A percentile compares a stretch with the other conserved stretches of the same genome.
These are phyloP conservation scores for Agaricus blazei DNA, from an alignment of 768 basidiomycete species.

Conservation along the genomic window DNA sequence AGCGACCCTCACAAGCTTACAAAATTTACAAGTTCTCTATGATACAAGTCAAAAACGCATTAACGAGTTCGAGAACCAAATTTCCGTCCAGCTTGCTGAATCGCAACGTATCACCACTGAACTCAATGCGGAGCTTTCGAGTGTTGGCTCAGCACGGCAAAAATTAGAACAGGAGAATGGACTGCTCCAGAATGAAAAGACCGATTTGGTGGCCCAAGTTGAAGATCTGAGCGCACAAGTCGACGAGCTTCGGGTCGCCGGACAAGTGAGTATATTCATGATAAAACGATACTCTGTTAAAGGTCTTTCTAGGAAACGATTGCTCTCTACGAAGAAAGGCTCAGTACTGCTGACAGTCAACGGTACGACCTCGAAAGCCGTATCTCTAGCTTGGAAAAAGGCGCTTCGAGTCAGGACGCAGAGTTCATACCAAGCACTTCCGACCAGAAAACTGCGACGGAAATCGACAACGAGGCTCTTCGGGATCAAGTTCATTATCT, in stretches of 20 bases:
- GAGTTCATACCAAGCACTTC: slow-evolving; percentile 20
- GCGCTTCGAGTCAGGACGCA: slow-evolving; percentile 17
- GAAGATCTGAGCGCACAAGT: slow-evolving; percentile 67
- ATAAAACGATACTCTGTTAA: neutral
- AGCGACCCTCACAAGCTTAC: neutral
- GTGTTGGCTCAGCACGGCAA: slow-evolving; percentile 35
- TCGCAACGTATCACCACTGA: slow-evolving; percentile 14
- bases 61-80: slow-evolving; percentile 7
- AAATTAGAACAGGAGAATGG: slow-evolving; percentile 43
- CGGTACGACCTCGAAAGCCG: slow-evolving; percentile 76
- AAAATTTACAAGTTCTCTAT: neutral
- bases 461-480: slow-evolving; percentile 94
- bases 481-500: slow-evolving; percentile 88
- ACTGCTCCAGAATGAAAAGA: slow-evolving; percentile 47
- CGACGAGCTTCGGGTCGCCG: slow-evolving; percentile 82
- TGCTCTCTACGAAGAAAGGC: slow-evolving; percentile 87
- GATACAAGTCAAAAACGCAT: neutral
- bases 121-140: slow-evolving; percentile 29
- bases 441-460: slow-evolving; percentile 60
- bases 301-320: slow-evolving; percentile 73
- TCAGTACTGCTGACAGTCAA: slow-evolving; percentile 63
- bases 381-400: slow-evolving; percentile 52
- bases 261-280: slow-evolving; percentile 53
- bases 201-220: slow-evolving; percentile 54
- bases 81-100: neutral